phyloP scores from a whole-genome alignment of 352 stramenopile genomes.

The Pythium dissotocum region DNA sequence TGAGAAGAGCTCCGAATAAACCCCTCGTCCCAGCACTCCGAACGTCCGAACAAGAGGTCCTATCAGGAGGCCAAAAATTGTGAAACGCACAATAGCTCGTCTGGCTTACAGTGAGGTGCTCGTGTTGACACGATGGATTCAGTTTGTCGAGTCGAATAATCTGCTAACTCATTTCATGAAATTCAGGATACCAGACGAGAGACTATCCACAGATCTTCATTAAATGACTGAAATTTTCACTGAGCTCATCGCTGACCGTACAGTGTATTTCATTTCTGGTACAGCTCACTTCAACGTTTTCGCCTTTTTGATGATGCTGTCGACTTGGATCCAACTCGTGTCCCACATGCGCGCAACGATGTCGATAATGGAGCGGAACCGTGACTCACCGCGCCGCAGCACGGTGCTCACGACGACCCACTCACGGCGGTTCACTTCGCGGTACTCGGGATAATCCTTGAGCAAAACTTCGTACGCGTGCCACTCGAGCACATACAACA shows the following conservation, averaged over 20 bases:
- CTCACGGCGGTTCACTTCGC: constrained; percentile 66
- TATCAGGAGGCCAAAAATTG: too few relatives aligned
- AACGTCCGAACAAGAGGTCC: too few relatives aligned
- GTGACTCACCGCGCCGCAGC: constrained; percentile 53
- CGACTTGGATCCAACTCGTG: constrained; percentile 60
- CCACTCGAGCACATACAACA: constrained; percentile 82
- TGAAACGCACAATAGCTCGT: too few relatives aligned
- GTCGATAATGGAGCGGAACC: constrained; percentile 69
- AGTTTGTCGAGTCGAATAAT: too few relatives aligned
- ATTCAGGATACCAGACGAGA: neutral
- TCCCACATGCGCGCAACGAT: constrained; percentile 66
- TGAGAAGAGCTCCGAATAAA: too few relatives aligned
- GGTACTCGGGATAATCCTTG: constrained; percentile 74
- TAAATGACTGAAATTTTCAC: too few relatives aligned
- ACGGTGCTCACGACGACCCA: constrained; percentile 77
- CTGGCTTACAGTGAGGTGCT: too few relatives aligned
- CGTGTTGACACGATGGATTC: too few relatives aligned
- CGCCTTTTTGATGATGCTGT: constrained; percentile 71
- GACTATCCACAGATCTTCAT: neutral
- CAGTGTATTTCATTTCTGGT: neutral
- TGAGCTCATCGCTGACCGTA: too few relatives aligned
- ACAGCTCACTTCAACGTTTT: constrained; percentile 43
- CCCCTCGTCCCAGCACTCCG: too few relatives aligned
- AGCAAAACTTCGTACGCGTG: constrained; percentile 70
- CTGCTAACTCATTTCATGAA: too few relatives aligned